Evolutionary conservation across 495 filamentous ascomycete genomes (phyloP).

Genomic region (Aspergillus cavernicola): DNA sequence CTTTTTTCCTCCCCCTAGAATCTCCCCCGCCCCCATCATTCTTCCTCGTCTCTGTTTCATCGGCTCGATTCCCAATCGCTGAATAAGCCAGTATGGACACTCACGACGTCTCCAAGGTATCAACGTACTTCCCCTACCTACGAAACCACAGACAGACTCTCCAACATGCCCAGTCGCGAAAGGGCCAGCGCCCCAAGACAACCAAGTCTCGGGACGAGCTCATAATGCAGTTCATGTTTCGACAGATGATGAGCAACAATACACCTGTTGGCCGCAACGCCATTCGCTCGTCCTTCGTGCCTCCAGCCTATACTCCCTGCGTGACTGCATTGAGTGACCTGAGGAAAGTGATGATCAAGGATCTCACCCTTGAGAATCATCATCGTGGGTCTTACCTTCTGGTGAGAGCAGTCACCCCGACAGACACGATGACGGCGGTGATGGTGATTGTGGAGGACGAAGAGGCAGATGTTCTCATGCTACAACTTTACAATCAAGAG

Average conservation of each 20-base stretch:
- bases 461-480: constrained; percentile 36
- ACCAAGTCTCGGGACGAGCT: constrained; percentile 22
- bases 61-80: too few relatives aligned
- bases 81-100: constrained; percentile 24
- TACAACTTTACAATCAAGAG: constrained; percentile 47
- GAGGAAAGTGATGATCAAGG: constrained; percentile 23
- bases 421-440: constrained; percentile 38
- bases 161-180: constrained; percentile 13
- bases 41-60: too few relatives aligned
- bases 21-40: too few relatives aligned
- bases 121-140: constrained; percentile 9
- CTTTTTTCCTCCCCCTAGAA: too few relatives aligned
- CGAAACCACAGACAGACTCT: constrained; percentile 16
- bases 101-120: constrained; percentile 21
- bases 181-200: constrained; percentile 15
- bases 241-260: constrained; percentile 3
- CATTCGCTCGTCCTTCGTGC: constrained; percentile 21
- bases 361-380: constrained; percentile 47
- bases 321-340: constrained; percentile 13
- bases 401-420: constrained; percentile 37
- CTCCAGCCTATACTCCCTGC: constrained; percentile 23
- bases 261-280: background rate
- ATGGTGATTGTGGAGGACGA: constrained; percentile 51
- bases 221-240: constrained; percentile 18
- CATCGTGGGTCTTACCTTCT: constrained; percentile 45